phyloP scores from a whole-genome alignment of 345 rosid genomes.

The Eucalyptus regnans region DNA sequence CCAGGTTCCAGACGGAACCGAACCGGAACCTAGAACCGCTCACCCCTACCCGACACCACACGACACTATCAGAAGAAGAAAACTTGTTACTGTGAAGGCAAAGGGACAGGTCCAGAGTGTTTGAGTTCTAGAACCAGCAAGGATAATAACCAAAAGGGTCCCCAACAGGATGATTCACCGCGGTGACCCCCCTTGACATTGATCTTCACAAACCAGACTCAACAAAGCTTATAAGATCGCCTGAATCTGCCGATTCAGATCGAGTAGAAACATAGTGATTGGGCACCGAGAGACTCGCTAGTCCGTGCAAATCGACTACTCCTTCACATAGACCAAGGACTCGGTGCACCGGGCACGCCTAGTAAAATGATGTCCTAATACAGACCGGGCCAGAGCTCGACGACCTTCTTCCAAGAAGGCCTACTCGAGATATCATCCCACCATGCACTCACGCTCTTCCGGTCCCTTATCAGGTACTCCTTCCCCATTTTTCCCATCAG shows the following conservation, averaged over 20 bases:
- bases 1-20: no score
- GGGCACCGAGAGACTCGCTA: background rate
- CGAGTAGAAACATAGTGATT: background rate
- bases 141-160: background rate
- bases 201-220: background rate
- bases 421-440: slow-evolving; percentile 61
- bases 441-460: slow-evolving; percentile 61
- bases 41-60: background rate
- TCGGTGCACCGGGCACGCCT: background rate
- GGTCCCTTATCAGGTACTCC: slow-evolving; percentile 35
- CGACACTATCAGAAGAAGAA: background rate
- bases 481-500: slow-evolving; percentile 43
- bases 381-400: slow-evolving; percentile 8
- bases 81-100: background rate
- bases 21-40: no score
- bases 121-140: background rate
- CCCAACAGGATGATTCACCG: background rate
- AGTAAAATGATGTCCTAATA: background rate
- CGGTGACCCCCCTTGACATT: background rate
- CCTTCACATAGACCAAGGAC: background rate
- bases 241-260: background rate
- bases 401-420: slow-evolving; percentile 50
- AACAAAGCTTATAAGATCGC: background rate
- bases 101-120: background rate
- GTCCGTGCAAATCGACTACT: background rate